Percentiles rank a stretch among this genome's conserved stretches.
These are phyloP conservation scores for Gaeumannomyces tritici DNA, from an alignment of 2,329 filamentous ascomycete species.

Conservation along the genomic window DNA sequence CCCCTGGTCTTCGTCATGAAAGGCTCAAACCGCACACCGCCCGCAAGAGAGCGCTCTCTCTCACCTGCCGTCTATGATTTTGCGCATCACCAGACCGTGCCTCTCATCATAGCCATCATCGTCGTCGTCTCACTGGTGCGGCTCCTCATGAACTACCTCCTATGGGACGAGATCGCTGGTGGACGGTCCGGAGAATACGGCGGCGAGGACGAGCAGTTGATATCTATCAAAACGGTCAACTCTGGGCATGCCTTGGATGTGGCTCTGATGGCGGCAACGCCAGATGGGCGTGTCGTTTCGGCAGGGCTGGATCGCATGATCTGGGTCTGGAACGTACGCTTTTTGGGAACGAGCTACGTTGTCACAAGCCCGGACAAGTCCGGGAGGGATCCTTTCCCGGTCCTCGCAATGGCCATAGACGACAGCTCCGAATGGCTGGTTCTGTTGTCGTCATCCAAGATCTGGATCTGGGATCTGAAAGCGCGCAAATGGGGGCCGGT, in stretches of 20 bases:
- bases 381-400: slow-evolving; percentile 39
- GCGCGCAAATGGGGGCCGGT: slow-evolving; percentile 47
- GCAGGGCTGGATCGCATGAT: slow-evolving; percentile 62
- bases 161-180: slow-evolving; percentile 49
- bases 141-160: slow-evolving; percentile 63
- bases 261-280: slow-evolving; percentile 51
- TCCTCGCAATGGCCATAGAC: slow-evolving; percentile 56
- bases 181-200: slow-evolving; percentile 17
- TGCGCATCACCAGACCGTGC: slow-evolving; percentile 44
- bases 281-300: slow-evolving; percentile 56
- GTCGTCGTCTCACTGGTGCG: slow-evolving; percentile 55
- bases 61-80: slow-evolving; percentile 59
- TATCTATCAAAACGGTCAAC: slow-evolving; percentile 51
- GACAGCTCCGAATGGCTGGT: slow-evolving; percentile 56
- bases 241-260: slow-evolving; percentile 62
- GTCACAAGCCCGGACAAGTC: slow-evolving; percentile 26
- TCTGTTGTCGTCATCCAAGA: slow-evolving; percentile 47
- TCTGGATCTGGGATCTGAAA: slow-evolving; percentile 55
- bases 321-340: slow-evolving; percentile 52
- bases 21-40: slow-evolving; percentile 55
- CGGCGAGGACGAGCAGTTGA: slow-evolving; percentile 36
- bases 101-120: slow-evolving; percentile 54
- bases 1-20: slow-evolving; percentile 64
- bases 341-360: slow-evolving; percentile 25
- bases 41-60: slow-evolving; percentile 36